Evolutionary conservation across 148 eudicot species (phyloP).

Genomic region (Vaccinium macrocarpon): DNA sequence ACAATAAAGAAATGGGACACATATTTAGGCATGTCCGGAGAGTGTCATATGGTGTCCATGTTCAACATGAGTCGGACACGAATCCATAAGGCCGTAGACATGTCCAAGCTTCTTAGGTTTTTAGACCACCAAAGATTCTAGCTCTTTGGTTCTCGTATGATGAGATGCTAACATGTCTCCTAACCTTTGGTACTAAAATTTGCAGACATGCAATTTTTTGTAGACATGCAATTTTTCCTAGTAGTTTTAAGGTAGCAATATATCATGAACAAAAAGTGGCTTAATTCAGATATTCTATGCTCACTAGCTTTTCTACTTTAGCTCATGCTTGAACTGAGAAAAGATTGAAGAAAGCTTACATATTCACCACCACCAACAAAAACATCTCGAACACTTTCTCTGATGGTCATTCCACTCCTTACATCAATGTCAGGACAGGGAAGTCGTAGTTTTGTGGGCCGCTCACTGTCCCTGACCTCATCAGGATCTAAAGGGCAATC

Average conservation of each 20-base stretch:
- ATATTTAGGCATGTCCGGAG: neutral
- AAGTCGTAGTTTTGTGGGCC: constrained; percentile 88
- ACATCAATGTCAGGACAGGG: constrained; percentile 69
- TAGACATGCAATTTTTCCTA: neutral
- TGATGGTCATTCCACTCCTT: constrained; percentile 72
- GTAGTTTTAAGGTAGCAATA: constrained; percentile 2
- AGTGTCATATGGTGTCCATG: neutral
- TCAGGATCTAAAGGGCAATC: constrained; percentile 95
- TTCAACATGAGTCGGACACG: neutral
- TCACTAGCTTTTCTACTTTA: neutral
- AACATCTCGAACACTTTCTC: constrained; percentile 90
- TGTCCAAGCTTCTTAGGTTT: neutral
- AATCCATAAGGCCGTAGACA: neutral
- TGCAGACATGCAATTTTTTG: neutral
- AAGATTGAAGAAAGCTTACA: constrained; percentile 49
- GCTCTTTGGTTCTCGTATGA: neutral
- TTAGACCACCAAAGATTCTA: neutral
- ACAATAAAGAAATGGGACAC: neutral
- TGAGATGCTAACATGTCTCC: neutral
- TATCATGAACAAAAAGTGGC: neutral
- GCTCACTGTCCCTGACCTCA: constrained; percentile 95
- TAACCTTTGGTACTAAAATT: neutral
- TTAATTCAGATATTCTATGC: neutral
- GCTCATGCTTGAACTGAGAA: constrained; percentile 1
- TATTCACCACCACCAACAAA: constrained; percentile 91